Evolutionary conservation across 371 early-diverging fungal genomes (phyloP).

Genomic region (Blastocladiella emersonii): DNA sequence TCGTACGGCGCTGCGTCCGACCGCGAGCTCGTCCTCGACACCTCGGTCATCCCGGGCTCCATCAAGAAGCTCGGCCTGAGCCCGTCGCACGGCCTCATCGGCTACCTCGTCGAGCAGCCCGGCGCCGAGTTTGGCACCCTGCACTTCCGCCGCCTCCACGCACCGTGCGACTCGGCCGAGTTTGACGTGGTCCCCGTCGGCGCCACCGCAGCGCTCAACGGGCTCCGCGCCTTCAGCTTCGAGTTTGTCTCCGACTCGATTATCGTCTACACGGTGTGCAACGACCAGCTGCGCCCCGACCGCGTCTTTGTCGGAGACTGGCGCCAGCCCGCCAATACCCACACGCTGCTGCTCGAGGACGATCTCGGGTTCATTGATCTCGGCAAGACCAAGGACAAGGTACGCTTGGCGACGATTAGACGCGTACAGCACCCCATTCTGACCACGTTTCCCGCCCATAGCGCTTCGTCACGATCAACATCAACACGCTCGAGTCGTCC

Average conservation of each 20-base stretch:
- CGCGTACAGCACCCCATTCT: neutral
- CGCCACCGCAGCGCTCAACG: neutral
- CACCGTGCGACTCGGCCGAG: constrained; percentile 28
- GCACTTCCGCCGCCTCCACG: constrained; percentile 25
- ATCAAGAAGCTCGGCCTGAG: constrained; percentile 44
- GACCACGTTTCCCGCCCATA: constrained; percentile 8
- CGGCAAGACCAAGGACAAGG: constrained; percentile 60
- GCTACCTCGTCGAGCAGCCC: constrained; percentile 41
- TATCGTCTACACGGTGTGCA: constrained; percentile 58
- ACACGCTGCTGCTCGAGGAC: constrained; percentile 46
- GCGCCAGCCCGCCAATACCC: constrained; percentile 37
- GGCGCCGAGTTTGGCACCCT: constrained; percentile 51
- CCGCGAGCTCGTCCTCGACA: neutral
- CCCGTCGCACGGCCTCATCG: constrained; percentile 41
- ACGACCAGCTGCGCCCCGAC: constrained; percentile 54
- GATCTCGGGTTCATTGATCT: constrained; percentile 64
- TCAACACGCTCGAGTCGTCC: constrained; percentile 57
- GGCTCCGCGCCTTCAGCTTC: constrained; percentile 44
- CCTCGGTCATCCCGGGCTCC: neutral
- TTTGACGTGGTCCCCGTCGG: neutral
- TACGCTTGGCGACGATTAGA: constrained; percentile 7
- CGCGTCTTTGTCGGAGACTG: constrained; percentile 42
- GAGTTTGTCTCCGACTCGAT: constrained; percentile 52
- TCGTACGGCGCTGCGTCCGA: no score
- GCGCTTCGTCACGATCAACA: constrained; percentile 55